Evolutionary conservation across 176 grass and related monocot genomes (phyloP).

Genomic region (Coix lacrymajobi): DNA sequence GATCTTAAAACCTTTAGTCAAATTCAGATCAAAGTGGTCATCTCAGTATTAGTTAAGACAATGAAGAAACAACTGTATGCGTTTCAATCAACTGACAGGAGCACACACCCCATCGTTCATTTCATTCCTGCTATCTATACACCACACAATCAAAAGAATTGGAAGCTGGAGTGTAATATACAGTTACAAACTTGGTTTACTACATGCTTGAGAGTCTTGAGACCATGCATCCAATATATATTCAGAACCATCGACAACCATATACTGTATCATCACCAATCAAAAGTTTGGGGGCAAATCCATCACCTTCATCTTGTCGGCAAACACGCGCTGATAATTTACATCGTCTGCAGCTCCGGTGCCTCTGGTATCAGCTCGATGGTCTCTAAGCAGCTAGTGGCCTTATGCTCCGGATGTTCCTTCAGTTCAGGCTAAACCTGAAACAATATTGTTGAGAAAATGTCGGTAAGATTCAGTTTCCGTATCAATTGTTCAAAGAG

Average conservation of each 20-base stretch:
- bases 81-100: neutral
- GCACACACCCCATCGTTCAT: neutral
- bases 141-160: conserved; percentile 38
- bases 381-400: neutral
- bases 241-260: neutral
- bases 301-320: neutral
- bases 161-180: conserved; percentile 20
- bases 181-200: conserved; percentile 32
- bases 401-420: neutral
- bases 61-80: neutral
- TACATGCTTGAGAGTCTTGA: conserved; percentile 13
- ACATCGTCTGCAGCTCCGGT: neutral
- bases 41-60: neutral
- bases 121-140: conserved; percentile 24
- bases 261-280: neutral
- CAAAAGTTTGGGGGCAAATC: neutral
- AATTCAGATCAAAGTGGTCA: neutral
- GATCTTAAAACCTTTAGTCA: neutral
- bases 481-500: neutral
- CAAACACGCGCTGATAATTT: conserved; percentile 11
- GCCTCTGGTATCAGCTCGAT: neutral
- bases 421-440: conserved; percentile 61
- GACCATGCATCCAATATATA: neutral
- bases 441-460: neutral
- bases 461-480: neutral